These are phyloP conservation scores for Ophiosphaerella herpotricha DNA, from an alignment of 2,329 filamentous ascomycete genomes.

Conservation along the genomic window DNA sequence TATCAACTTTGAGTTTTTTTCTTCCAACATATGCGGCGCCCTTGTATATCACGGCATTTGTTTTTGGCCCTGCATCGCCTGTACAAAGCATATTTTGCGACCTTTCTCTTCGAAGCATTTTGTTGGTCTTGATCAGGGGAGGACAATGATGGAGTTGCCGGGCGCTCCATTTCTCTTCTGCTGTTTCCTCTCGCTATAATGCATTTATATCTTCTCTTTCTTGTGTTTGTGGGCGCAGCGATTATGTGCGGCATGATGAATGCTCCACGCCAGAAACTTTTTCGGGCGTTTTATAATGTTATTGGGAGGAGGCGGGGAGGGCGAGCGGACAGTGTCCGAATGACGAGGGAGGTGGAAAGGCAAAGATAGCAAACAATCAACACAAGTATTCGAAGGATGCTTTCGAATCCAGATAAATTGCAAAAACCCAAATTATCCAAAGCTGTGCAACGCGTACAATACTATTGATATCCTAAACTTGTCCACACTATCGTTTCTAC, in stretches of 20 bases:
- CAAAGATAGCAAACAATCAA: too few species aligned
- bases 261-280: background rate
- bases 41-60: constrained; percentile 30
- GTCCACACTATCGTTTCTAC: too few species aligned
- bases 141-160: background rate
- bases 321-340: too few species aligned
- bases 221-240: background rate
- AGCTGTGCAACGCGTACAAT: too few species aligned
- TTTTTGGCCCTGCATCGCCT: constrained; percentile 24
- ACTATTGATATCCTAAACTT: too few species aligned
- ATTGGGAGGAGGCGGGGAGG: too few species aligned
- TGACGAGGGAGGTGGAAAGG: too few species aligned
- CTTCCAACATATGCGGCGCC: constrained; percentile 21
- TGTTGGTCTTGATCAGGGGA: background rate
- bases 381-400: too few species aligned
- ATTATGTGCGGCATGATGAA: background rate
- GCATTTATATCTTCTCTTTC: background rate
- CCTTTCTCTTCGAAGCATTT: background rate
- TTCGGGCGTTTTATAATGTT: too few species aligned
- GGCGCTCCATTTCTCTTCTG: background rate
- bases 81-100: constrained; percentile 22
- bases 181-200: background rate
- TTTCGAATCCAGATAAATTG: too few species aligned
- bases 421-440: too few species aligned
- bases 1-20: constrained; percentile 7